A percentile compares a stretch with the other conserved stretches of the same genome.
phyloP scores from a whole-genome alignment of 306 rosid species.

The Heteromeles arbutifolia region DNA sequence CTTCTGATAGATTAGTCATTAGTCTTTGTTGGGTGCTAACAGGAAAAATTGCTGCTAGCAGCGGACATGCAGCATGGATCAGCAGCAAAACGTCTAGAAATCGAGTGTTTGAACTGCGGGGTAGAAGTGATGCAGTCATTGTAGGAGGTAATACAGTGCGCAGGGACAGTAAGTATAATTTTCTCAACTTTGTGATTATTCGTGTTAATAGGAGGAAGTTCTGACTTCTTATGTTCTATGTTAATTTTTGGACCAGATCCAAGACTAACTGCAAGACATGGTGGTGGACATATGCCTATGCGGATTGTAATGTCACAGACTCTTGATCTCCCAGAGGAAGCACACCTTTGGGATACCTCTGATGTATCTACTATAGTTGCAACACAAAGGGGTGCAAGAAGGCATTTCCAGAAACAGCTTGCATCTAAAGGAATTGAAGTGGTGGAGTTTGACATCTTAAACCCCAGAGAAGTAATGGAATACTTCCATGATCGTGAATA shows the following conservation, averaged over 20 bases:
- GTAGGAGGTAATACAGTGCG: slow-evolving; percentile 92
- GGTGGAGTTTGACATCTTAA: slow-evolving; percentile 80
- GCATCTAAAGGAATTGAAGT: slow-evolving; percentile 97
- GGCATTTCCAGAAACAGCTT: slow-evolving; percentile 82
- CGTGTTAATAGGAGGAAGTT: not conserved
- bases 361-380: slow-evolving; percentile 81
- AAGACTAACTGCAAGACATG: slow-evolving; percentile 80
- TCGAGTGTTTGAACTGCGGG: slow-evolving; percentile 73
- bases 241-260: slow-evolving; percentile 51
- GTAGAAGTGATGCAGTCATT: slow-evolving; percentile 83
- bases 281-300: slow-evolving; percentile 80
- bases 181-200: slow-evolving; percentile 6
- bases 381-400: slow-evolving; percentile 86
- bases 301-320: slow-evolving; percentile 72
- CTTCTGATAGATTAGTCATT: not conserved
- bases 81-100: slow-evolving; percentile 67
- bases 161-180: slow-evolving; percentile 63
- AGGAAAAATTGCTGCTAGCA: slow-evolving; percentile 88
- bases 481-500: slow-evolving; percentile 82
- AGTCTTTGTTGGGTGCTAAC: not conserved
- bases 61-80: slow-evolving; percentile 86
- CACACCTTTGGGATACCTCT: slow-evolving; percentile 68
- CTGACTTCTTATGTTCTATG: not conserved
- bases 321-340: slow-evolving; percentile 85
- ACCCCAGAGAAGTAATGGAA: slow-evolving; percentile 83